phyloP scores from a whole-genome alignment of 1,284 basidiomycete species.

The Anthracocystis panici-leucophaei region DNA sequence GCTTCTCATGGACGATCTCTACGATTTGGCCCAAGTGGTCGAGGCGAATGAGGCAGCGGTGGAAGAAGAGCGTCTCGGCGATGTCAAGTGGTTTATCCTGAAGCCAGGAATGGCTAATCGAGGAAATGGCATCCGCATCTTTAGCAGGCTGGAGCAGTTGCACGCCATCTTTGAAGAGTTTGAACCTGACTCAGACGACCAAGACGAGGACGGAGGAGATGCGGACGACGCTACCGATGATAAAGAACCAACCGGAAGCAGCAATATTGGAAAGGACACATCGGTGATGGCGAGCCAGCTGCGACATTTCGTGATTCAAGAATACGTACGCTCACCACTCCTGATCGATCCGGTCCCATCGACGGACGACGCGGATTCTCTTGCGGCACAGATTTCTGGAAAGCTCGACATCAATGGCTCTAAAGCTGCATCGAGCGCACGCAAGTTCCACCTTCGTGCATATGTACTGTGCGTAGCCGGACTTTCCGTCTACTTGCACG shows the following conservation, averaged over 20 bases:
- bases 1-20: slow-evolving; percentile 91
- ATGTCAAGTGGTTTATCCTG: slow-evolving; percentile 73
- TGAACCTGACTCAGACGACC: slow-evolving; percentile 75
- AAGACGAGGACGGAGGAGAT: slow-evolving; percentile 69
- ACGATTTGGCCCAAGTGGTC: slow-evolving; percentile 81
- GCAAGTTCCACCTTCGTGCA: slow-evolving; percentile 87
- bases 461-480: slow-evolving; percentile 83
- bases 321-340: slow-evolving; percentile 69
- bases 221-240: neutral
- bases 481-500: slow-evolving; percentile 75
- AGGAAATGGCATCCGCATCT: slow-evolving; percentile 92
- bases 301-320: slow-evolving; percentile 96
- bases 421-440: neutral
- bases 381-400: neutral
- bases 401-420: slow-evolving; percentile 14
- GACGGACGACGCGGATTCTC: neutral
- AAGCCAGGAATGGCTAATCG: slow-evolving; percentile 98
- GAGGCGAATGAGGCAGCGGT: slow-evolving; percentile 29
- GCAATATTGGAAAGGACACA: slow-evolving; percentile 50
- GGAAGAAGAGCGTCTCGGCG: slow-evolving; percentile 66
- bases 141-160: slow-evolving; percentile 82
- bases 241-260: neutral
- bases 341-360: slow-evolving; percentile 32
- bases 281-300: slow-evolving; percentile 78
- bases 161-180: slow-evolving; percentile 86